Base-by-base conservation (phyloP, 2,329 filamentous ascomycete genomes). In the Periconia macrospinosa region DNA sequence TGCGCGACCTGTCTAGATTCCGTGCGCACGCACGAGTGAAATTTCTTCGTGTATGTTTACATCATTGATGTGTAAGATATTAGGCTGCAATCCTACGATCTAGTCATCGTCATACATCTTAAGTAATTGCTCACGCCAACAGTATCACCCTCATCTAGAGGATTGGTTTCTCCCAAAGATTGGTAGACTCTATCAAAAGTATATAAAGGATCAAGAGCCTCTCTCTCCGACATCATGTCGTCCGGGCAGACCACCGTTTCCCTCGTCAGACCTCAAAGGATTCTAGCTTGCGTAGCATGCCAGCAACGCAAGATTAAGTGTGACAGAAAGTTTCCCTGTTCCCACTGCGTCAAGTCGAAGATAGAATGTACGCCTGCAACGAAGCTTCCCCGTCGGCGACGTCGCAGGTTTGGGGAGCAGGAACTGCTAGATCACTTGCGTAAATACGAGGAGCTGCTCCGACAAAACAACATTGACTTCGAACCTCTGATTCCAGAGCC, bases 351-450 rank as follows among this genome's bases (percentile, higher is more conserved):
- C 27, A 72, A 64, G 43, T 52, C 62, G 20, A 56, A 43, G 17
- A 37, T 55, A 14, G 57, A 69, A 52, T 75, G 72, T 58, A 63
- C 80, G 3, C 75, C 77, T 3, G 72, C 75, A 1, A 63, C 70
- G 6, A 65, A 71, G 73, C 83, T 58, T 76, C 84, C 64, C 76
- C 84, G 61, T 72, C 84, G 67, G 77, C 86, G 68, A 78, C 85
- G 65, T 74, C 86, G 66, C 71, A 84, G 85, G 50, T 85, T 89
- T 44, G 84, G 87, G 19, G 89, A 92, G 72, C 83, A 83, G 65
- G 87, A 89, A 53, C 77, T 92, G 41, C 76, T 91, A 49, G 85
- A 89, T 7, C 83, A 86, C n/a, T 76, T 91, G 19, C 83, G 81
- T 50, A 82, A 83, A 47, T 91, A 91, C 62, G 89, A 92, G 72